phyloP scores from a whole-genome alignment of 2,329 filamentous ascomycete species.

The Blastomyces percursus region DNA sequence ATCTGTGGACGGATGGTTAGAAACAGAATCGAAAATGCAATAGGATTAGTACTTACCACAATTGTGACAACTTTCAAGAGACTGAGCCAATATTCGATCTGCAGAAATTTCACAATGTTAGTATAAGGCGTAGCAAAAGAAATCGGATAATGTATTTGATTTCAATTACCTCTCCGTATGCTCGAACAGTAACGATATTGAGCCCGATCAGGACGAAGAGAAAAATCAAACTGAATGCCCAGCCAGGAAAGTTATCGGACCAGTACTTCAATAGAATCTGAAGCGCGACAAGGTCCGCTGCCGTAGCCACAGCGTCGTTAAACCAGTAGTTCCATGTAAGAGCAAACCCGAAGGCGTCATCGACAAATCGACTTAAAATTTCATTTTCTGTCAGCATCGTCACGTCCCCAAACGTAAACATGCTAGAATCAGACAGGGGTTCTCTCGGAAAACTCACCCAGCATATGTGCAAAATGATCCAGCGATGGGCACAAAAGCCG shows the following conservation, averaged over 20 bases:
- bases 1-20: conserved; percentile 27
- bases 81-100: conserved; percentile 35
- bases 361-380: conserved; percentile 30
- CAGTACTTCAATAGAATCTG: conserved; percentile 52
- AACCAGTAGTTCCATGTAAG: conserved; percentile 47
- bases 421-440: background rate
- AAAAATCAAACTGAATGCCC: conserved; percentile 53
- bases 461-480: conserved; percentile 48
- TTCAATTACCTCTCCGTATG: conserved; percentile 42
- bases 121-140: background rate
- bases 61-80: conserved; percentile 34
- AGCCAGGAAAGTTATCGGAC: conserved; percentile 52
- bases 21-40: conserved; percentile 14
- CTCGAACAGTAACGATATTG: conserved; percentile 44
- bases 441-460: conserved; percentile 28
- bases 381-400: background rate
- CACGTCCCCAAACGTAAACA: background rate
- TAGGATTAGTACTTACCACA: conserved; percentile 22
- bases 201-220: conserved; percentile 44
- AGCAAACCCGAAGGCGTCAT: conserved; percentile 36
- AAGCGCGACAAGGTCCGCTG: conserved; percentile 49
- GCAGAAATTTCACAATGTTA: conserved; percentile 2
- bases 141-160: background rate
- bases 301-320: conserved; percentile 52
- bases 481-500: conserved; percentile 45